Percentiles rank a stretch among this genome's conserved stretches.
These are phyloP conservation scores for Triticum urartu DNA, from an alignment of 176 grass and related monocot genomes.

Conservation along the genomic window DNA sequence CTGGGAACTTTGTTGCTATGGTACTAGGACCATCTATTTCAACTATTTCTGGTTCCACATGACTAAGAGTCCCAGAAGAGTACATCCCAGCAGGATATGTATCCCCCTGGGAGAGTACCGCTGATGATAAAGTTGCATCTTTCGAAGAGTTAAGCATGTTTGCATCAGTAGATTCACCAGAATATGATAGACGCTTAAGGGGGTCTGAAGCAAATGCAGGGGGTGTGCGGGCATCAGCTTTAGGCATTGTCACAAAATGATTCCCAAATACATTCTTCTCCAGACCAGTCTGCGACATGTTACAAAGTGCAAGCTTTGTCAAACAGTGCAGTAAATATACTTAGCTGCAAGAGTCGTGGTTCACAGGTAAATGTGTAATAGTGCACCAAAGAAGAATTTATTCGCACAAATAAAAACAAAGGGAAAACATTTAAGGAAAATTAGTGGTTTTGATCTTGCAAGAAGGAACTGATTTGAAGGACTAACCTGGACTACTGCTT, in stretches of 20 bases:
- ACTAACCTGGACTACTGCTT: slow-evolving; percentile 75
- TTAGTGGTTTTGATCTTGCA: slow-evolving; percentile 7
- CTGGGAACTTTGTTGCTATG: slow-evolving; percentile 51
- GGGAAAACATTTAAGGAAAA: background rate
- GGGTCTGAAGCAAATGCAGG: slow-evolving; percentile 86
- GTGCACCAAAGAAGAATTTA: slow-evolving; percentile 3
- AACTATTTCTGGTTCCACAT: slow-evolving; percentile 82
- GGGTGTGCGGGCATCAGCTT: slow-evolving; percentile 53
- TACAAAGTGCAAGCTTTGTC: slow-evolving; percentile 27
- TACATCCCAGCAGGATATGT: slow-evolving; percentile 40
- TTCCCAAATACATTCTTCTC: slow-evolving; percentile 99
- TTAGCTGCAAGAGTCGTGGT: background rate
- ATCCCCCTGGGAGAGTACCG: slow-evolving; percentile 44
- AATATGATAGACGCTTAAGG: slow-evolving; percentile 52
- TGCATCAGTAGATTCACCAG: slow-evolving; percentile 47
- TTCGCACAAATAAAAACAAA: background rate
- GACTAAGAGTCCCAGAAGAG: slow-evolving; percentile 38
- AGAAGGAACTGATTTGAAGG: slow-evolving; percentile 14
- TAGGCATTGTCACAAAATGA: slow-evolving; percentile 71
- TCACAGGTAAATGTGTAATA: background rate
- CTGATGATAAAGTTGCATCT: slow-evolving; percentile 43
- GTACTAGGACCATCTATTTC: slow-evolving; percentile 81
- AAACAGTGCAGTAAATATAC: slow-evolving; percentile 22
- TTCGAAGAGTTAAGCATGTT: slow-evolving; percentile 35
- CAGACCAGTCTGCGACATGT: slow-evolving; percentile 79